These are phyloP conservation scores for Wickerhamomyces rabaulensis DNA, from an alignment of 805 yeast genomes.

Conservation along the genomic window DNA sequence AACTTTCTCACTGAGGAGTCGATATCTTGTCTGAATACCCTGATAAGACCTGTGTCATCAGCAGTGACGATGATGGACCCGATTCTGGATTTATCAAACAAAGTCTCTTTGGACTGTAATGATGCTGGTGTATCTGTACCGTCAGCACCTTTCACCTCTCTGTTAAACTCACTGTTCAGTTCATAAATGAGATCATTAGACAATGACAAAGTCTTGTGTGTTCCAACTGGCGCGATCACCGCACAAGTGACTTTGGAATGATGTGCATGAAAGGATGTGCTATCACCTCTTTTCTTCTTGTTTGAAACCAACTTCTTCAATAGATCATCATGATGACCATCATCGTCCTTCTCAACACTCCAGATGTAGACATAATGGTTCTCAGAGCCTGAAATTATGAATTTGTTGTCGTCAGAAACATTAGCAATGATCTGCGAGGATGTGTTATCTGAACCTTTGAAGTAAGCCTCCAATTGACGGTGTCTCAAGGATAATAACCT, in stretches of 20 bases:
- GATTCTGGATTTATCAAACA: slow-evolving; percentile 27
- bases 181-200: slow-evolving; percentile 82
- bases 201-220: slow-evolving; percentile 57
- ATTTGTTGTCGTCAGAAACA: slow-evolving; percentile 48
- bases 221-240: slow-evolving; percentile 66
- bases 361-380: slow-evolving; percentile 85
- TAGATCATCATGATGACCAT: slow-evolving; percentile 3
- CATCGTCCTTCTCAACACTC: slow-evolving; percentile 38
- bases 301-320: slow-evolving; percentile 13
- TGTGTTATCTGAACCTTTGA: slow-evolving; percentile 69
- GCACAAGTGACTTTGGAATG: slow-evolving; percentile 71
- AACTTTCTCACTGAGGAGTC: slow-evolving; percentile 33
- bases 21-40: slow-evolving; percentile 78
- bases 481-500: slow-evolving; percentile 56
- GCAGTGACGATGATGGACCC: slow-evolving; percentile 65
- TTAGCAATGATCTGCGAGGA: slow-evolving; percentile 70
- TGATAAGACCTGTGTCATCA: slow-evolving; percentile 65
- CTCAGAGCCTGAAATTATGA: slow-evolving; percentile 76
- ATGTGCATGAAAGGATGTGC: slow-evolving; percentile 73
- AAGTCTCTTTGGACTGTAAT: slow-evolving; percentile 4
- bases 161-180: slow-evolving; percentile 30
- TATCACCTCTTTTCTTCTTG: slow-evolving; percentile 48
- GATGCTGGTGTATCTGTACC: slow-evolving; percentile 9
- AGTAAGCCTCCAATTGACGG: slow-evolving; percentile 54
- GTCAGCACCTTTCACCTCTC: slow-evolving; percentile 7